Evolutionary conservation across 371 early-diverging fungal species (phyloP), one percentile per base, ranked within the genome.

Genomic region (Syncephalastrum contaminatum): DNA sequence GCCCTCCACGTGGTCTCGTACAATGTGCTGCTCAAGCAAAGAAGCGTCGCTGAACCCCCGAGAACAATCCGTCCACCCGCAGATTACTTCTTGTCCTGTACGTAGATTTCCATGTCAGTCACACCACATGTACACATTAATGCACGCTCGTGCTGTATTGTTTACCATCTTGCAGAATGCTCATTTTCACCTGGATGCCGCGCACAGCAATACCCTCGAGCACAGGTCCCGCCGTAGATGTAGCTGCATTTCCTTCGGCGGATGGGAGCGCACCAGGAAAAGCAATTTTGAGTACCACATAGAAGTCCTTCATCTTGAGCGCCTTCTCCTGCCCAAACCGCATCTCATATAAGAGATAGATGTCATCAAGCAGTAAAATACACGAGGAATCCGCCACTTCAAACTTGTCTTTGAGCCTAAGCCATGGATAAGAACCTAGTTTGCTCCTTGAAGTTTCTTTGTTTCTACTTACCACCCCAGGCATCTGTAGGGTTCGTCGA

Each of bases 21-120:
- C 59, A 19, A 81, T 71, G 43, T 83, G 83, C 21, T 72, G 64
- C 30, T 77, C 76, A 22, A 83, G 63, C 24, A 68, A 51, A 8
- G 70, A 58, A 27, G 79, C 73, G 25, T 79, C 80, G 13, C 68
- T 52, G 46, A 79, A 77, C 19, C 69, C 64, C 15, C 70, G 53
- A 15, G 76, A 67, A 52, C 83, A 83, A 43, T 71, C 63, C 4
- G 69, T 72, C 83, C 83, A 83, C 53, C 78, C 68, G 52, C 83
- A 83, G 13, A 66, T 55, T 55, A 41, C 21, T 39, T 49, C 16
- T 50, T 39, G 30, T 41, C 22, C 14, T 43, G 20, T 61, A 27
- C 43, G 41, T 16, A 30, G 5, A 30, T n/a, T n/a, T n/a, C n/a
- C n/a, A 10, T 6, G 36, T 30, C 10, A 30, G 10, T 30, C 36